phyloP scores from a whole-genome alignment of 768 basidiomycete genomes.

The Psilocybe subaeruginosa region DNA sequence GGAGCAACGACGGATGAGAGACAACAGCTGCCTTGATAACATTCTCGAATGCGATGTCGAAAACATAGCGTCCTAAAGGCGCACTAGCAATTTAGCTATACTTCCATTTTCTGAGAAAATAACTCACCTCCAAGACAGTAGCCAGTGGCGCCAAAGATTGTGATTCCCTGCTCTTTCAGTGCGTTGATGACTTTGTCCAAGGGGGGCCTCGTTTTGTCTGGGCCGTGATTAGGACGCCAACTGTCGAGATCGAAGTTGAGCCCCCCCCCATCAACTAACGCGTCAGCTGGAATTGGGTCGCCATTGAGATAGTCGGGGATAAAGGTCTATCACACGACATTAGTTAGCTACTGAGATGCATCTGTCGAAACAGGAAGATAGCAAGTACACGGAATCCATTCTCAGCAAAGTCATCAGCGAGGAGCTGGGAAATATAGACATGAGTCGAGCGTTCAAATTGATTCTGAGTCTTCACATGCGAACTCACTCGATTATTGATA shows the following conservation, averaged over 20 bases:
- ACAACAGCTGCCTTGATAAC: constrained; percentile 47
- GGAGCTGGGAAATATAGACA: constrained; percentile 10
- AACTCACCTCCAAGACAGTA: constrained; percentile 66
- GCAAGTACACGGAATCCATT: constrained; percentile 44
- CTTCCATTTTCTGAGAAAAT: neutral
- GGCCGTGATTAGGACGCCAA: constrained; percentile 47
- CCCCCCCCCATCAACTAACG: constrained; percentile 24
- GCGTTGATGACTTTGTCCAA: constrained; percentile 57
- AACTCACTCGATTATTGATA: constrained; percentile 37
- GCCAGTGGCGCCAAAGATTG: constrained; percentile 56
- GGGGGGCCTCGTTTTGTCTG: constrained; percentile 41
- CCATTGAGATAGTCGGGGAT: constrained; percentile 38
- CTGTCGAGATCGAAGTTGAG: constrained; percentile 35
- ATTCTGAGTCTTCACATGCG: neutral
- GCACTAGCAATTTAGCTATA: neutral
- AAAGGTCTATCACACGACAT: constrained; percentile 30
- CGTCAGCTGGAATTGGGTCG: constrained; percentile 38
- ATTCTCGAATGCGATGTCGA: constrained; percentile 62
- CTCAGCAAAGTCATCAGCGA: constrained; percentile 39
- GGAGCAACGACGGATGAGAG: constrained; percentile 53
- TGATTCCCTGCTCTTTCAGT: constrained; percentile 54
- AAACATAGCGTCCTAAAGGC: constrained; percentile 42
- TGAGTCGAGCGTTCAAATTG: neutral
- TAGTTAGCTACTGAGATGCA: constrained; percentile 3
- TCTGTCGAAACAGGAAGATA: neutral